Evolutionary conservation across 1,139 yeast species (phyloP).

Genomic region (Hemisphaericaspora xylofermentans): DNA sequence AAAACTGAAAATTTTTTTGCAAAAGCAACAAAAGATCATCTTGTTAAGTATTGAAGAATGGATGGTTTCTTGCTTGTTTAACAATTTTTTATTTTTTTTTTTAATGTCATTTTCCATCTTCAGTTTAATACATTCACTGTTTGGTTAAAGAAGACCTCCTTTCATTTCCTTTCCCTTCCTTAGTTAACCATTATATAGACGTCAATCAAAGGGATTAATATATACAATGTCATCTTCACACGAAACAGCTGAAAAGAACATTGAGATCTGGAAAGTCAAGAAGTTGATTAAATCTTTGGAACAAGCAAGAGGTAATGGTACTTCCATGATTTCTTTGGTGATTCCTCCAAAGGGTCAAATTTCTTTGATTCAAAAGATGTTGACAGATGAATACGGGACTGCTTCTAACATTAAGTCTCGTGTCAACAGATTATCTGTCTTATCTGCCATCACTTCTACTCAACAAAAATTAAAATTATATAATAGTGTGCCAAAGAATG

Average conservation of each 20-base stretch:
- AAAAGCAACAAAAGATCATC: no score
- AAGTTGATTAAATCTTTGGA: slow-evolving; percentile 85
- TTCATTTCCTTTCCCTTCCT: no score
- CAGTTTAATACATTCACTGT: no score
- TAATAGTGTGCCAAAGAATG: slow-evolving; percentile 87
- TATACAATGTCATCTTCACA: slow-evolving; percentile 4
- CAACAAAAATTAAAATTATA: slow-evolving; percentile 93
- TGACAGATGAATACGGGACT: slow-evolving; percentile 97
- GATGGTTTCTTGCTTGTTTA: neutral
- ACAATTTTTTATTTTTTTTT: neutral
- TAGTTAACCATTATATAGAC: no score
- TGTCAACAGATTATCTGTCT: slow-evolving; percentile 90
- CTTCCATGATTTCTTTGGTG: slow-evolving; percentile 95
- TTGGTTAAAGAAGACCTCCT: neutral
- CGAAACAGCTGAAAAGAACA: slow-evolving; percentile 79
- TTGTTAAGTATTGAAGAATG: neutral
- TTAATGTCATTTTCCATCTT: no score
- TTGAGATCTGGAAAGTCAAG: slow-evolving; percentile 98
- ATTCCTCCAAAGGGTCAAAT: slow-evolving; percentile 96
- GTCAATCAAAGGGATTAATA: neutral
- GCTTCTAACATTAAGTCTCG: slow-evolving; percentile 97
- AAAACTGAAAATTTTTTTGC: no score
- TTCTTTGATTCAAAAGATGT: slow-evolving; percentile 82
- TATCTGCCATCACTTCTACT: slow-evolving; percentile 95
- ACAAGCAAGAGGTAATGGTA: slow-evolving; percentile 94